Conservation (phyloP, 2,329 filamentous ascomycete species). For the Fonsecaea monophora region DNA sequence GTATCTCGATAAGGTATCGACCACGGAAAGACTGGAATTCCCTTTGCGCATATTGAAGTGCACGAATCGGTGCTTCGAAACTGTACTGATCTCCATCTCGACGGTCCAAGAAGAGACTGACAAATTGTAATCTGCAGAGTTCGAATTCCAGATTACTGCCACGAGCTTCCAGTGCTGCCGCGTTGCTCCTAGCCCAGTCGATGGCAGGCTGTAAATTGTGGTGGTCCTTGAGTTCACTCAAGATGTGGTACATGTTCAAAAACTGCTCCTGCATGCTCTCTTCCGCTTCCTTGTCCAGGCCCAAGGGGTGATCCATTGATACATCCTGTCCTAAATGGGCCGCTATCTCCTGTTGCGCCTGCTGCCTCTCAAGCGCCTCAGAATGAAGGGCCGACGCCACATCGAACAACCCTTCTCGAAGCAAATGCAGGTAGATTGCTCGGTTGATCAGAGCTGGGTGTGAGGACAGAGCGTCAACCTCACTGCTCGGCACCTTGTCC, state of each 20-base stretch:
- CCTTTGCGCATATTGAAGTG: slow-evolving; percentile 75
- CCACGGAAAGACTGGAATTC: slow-evolving; percentile 77
- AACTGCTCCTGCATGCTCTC: slow-evolving; percentile 74
- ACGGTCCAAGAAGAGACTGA: slow-evolving; percentile 79
- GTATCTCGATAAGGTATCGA: slow-evolving; percentile 78
- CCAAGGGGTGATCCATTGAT: slow-evolving; percentile 38
- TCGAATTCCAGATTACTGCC: slow-evolving; percentile 97
- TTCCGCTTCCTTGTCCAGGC: slow-evolving; percentile 35
- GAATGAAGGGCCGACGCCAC: slow-evolving; percentile 84
- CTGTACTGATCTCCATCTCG: slow-evolving; percentile 55
- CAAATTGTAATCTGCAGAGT: slow-evolving; percentile 84
- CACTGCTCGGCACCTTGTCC: slow-evolving; percentile 73
- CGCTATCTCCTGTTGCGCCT: slow-evolving; percentile 41
- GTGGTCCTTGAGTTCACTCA: slow-evolving; percentile 74
- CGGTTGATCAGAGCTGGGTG: slow-evolving; percentile 83
- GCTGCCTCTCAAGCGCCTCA: slow-evolving; percentile 58
- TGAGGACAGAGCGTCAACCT: slow-evolving; percentile 79
- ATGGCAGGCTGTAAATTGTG: slow-evolving; percentile 84
- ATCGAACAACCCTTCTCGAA: slow-evolving; percentile 90
- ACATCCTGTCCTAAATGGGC: slow-evolving; percentile 44
- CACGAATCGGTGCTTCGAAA: slow-evolving; percentile 61
- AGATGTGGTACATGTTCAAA: slow-evolving; percentile 85
- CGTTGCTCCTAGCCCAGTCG: slow-evolving; percentile 78
- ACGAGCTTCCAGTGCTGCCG: slow-evolving; percentile 72
- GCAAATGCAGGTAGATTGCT: slow-evolving; percentile 93